Evolutionary conservation across 495 filamentous ascomycete species (phyloP).

Genomic region (Staphylotrichum longicolle): DNA sequence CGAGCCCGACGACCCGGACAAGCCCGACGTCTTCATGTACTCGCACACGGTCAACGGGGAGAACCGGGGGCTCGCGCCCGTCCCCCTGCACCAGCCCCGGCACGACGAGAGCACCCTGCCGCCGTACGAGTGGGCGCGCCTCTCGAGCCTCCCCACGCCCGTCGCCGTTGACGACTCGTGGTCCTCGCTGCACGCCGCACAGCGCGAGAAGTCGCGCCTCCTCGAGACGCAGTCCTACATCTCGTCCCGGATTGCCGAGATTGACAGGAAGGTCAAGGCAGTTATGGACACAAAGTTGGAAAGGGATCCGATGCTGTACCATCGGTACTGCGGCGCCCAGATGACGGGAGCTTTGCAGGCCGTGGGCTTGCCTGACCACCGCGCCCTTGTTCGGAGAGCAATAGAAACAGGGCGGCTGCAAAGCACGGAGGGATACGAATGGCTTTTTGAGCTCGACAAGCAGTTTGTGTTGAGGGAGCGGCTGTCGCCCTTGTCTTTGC

Average conservation of each 20-base stretch:
- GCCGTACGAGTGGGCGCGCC: constrained; percentile 5
- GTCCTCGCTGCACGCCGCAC: background rate
- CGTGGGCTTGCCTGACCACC: background rate
- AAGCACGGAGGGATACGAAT: background rate
- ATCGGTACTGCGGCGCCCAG: background rate
- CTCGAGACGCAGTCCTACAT: background rate
- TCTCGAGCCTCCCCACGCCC: background rate
- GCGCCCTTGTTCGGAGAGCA: too few species aligned
- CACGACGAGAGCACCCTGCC: background rate
- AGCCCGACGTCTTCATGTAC: constrained; percentile 4
- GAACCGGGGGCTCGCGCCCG: background rate
- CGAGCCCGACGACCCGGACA: background rate
- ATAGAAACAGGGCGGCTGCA: background rate
- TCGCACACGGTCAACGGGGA: background rate
- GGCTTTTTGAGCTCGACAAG: background rate
- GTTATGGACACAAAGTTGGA: constrained; percentile 5
- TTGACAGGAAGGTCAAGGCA: background rate
- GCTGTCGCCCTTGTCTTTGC: background rate
- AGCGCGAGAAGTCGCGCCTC: constrained; percentile 7
- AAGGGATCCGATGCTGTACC: background rate
- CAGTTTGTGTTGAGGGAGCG: background rate
- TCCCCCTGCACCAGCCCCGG: background rate
- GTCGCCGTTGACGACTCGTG: constrained; percentile 2
- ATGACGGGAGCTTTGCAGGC: background rate
- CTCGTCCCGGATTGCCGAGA: background rate